A percentile compares a stretch with the other conserved stretches of the same genome.
Evolutionary conservation across 2,329 filamentous ascomycete genomes (phyloP).

Genomic region (Akanthomyces muscarius): DNA sequence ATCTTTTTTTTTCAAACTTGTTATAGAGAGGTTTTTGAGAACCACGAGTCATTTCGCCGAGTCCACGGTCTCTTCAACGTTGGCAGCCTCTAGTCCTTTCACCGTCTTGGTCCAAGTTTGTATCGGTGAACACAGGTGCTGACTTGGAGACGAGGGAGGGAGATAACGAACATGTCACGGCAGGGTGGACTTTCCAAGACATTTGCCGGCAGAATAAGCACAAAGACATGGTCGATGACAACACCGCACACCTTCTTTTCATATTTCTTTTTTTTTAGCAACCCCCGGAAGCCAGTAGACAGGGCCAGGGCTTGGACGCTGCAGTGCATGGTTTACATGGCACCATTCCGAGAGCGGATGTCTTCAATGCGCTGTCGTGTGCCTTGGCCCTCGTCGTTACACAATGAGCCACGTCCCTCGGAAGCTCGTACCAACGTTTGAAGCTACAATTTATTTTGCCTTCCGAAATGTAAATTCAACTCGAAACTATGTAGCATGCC

Average conservation of each 20-base stretch:
- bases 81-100: background rate
- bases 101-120: background rate
- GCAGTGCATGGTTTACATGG: constrained; percentile 2
- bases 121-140: background rate
- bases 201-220: background rate
- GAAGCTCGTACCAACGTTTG: background rate
- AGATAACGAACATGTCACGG: background rate
- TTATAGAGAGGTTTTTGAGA: too few relatives aligned
- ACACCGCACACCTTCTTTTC: background rate
- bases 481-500: too few relatives aligned
- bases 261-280: background rate
- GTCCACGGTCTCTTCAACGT: too few relatives aligned
- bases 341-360: constrained; percentile 8
- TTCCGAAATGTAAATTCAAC: background rate
- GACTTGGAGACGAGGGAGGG: background rate
- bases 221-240: background rate
- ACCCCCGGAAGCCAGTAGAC: background rate
- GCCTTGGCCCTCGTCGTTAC: too few relatives aligned
- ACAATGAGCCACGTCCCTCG: background rate
- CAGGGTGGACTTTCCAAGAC: background rate
- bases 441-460: too few relatives aligned
- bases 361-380: too few relatives aligned
- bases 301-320: background rate
- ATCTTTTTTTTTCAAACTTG: too few relatives aligned
- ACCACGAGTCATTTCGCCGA: background rate